Evolutionary conservation across 768 basidiomycete genomes (phyloP).

Genomic region (Tylopilus felleus): DNA sequence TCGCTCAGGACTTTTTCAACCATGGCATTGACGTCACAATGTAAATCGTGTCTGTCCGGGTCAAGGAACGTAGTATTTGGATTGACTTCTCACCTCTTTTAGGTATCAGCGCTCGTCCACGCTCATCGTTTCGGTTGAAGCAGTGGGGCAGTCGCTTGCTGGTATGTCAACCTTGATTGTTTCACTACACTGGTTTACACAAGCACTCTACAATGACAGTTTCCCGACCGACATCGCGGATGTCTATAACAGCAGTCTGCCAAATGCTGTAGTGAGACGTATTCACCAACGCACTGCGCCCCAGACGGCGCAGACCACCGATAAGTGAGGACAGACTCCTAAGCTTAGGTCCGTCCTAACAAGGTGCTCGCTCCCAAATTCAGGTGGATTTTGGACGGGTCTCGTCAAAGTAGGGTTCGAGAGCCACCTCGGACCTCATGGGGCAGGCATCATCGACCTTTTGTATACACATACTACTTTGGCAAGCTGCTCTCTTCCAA

Average conservation of each 20-base stretch:
- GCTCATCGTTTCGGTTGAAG: not conserved
- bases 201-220: not conserved
- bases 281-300: conserved; percentile 21
- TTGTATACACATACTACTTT: conserved; percentile 34
- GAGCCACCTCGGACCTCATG: conserved; percentile 34
- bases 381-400: conserved; percentile 37
- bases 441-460: conserved; percentile 31
- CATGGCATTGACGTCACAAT: conserved; percentile 31
- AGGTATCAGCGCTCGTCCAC: conserved; percentile 2
- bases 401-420: conserved; percentile 38
- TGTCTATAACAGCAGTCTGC: conserved; percentile 13
- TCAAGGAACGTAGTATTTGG: not conserved
- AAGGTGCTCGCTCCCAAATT: not conserved
- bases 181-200: not conserved
- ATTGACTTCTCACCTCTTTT: not conserved
- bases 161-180: not conserved
- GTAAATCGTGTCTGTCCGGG: conserved; percentile 1
- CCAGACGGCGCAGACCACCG: conserved; percentile 19
- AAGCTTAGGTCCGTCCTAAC: not conserved
- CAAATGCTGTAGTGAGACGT: conserved; percentile 10
- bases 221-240: conserved; percentile 24
- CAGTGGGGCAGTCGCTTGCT: not conserved
- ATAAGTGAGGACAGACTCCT: conserved; percentile 19
- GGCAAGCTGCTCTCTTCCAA: conserved; percentile 22
- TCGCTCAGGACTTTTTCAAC: conserved; percentile 36